A percentile compares a stretch with the other conserved stretches of the same genome.
These are phyloP conservation scores for Fusarium haematococcum DNA, from an alignment of 2,329 filamentous ascomycete species.

Conservation along the genomic window DNA sequence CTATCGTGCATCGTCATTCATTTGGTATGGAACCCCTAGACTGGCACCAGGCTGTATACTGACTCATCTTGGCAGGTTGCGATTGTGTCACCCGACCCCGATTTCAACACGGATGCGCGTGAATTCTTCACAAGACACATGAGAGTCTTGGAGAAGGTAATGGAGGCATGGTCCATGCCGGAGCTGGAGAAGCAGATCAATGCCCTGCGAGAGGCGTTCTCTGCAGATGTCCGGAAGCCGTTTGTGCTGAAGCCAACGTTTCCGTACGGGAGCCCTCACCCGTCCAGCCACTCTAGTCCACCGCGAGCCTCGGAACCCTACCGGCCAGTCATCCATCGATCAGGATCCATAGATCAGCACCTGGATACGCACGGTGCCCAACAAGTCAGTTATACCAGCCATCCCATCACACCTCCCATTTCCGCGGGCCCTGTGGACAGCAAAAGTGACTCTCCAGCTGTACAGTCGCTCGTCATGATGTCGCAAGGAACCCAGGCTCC, in stretches of 20 bases:
- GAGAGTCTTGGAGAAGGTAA: constrained; percentile 89
- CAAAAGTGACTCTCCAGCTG: constrained; percentile 81
- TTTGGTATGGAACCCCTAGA: constrained; percentile 70
- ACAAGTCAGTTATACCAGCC: constrained; percentile 75
- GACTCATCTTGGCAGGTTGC: constrained; percentile 72
- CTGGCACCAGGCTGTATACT: not conserved
- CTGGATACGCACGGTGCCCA: constrained; percentile 65
- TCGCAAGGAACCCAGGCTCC: constrained; percentile 67
- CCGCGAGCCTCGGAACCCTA: constrained; percentile 64
- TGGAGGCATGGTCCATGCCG: constrained; percentile 85
- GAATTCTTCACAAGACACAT: constrained; percentile 95
- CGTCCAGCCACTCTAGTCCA: constrained; percentile 72
- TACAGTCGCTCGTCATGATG: constrained; percentile 80
- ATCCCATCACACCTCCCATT: constrained; percentile 84
- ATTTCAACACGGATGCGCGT: constrained; percentile 84
- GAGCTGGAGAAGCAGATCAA: constrained; percentile 93
- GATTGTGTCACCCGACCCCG: constrained; percentile 91
- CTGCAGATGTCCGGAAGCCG: constrained; percentile 83
- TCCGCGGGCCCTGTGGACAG: constrained; percentile 78
- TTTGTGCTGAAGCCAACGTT: constrained; percentile 92
- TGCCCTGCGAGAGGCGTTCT: constrained; percentile 89
- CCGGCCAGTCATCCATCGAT: constrained; percentile 59
- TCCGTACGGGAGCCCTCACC: constrained; percentile 83
- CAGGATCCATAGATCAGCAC: constrained; percentile 65
- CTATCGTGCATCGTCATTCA: constrained; percentile 94